Base-by-base conservation (phyloP, 2,329 filamentous ascomycete species). In the Penicillium sp. region DNA sequence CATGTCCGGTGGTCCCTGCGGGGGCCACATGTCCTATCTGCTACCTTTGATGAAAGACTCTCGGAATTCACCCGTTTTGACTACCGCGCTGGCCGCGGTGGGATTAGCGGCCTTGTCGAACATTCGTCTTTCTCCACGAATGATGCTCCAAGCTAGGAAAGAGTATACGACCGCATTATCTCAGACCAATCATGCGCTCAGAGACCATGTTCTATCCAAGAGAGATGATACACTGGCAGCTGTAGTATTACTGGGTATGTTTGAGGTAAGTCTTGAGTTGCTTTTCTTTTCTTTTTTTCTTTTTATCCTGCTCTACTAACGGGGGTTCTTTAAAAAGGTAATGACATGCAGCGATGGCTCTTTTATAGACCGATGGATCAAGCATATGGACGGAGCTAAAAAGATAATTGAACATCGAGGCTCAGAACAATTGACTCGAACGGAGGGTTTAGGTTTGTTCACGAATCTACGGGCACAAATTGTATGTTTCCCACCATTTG, bases 301-400 rank as follows among this genome's bases (percentile, higher is more conserved):
- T 23, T n/a, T 38, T 19, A 29, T 27, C 25, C 6, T 23, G 10
- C 39, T 7, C 13, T 38, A 17, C 9, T 54, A 29, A 15, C 23
- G n/a, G 10, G 7, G 23, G 5, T 13, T n/a, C 29, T 42, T 9
- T 23, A 27, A 9, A 15, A 42, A 47, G 42, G 41, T 53, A 12
- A 36, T 61, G 13, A 60, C 57, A 12, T 60, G 52, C 35, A 51
- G 35, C 4, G 60, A 61, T 47, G 17, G 41, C n/a, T 52, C 36
- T 6, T 60, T 57, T 33, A 60, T 60, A 38, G 42, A 51, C 3
- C 57, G 57, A 19, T 61, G 60, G 60, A 57, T 57, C 39, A 57
- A 61, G 21, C 60, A 61, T 12, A 60, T 58, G 49, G 53, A 61
- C 27, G 60, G 60, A 8, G 60, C 57, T 8, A 44, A 43, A 17